phyloP scores from a whole-genome alignment of 2,329 filamentous ascomycete genomes.

The Colletotrichum paranaense region DNA sequence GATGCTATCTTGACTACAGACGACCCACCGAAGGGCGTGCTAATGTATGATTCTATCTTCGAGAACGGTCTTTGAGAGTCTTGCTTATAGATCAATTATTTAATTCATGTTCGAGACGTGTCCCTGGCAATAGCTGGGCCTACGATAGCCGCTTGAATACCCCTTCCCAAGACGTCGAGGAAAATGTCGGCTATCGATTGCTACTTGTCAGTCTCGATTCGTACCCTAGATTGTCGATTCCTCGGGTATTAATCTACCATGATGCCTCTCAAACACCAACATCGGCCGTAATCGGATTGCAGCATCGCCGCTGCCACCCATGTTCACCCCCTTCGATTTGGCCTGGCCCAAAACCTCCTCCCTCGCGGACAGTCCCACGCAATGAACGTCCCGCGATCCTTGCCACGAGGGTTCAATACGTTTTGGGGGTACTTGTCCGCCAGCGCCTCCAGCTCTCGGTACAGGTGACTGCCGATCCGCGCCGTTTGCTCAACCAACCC shows the following conservation, averaged over 20 bases:
- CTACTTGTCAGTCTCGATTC: not conserved
- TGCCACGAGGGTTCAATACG: slow-evolving; percentile 86
- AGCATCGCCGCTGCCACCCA: not conserved
- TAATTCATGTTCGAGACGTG: too few species aligned
- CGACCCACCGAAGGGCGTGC: not conserved
- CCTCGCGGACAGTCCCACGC: slow-evolving; percentile 86
- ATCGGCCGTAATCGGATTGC: not conserved
- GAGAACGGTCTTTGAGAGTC: not conserved
- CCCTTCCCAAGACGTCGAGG: not conserved
- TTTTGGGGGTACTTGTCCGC: slow-evolving; percentile 78
- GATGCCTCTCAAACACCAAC: not conserved
- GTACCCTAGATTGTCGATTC: too few species aligned
- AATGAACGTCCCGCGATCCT: slow-evolving; percentile 91
- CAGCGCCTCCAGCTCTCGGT: slow-evolving; percentile 73
- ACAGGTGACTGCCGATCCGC: slow-evolving; percentile 82
- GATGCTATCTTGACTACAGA: not conserved
- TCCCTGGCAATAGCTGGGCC: not conserved
- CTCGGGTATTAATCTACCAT: not conserved
- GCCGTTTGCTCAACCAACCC: slow-evolving; percentile 84
- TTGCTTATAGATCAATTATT: not conserved
- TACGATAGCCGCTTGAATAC: not conserved
- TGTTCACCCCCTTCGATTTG: not conserved
- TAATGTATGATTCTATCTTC: not conserved
- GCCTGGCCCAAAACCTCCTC: slow-evolving; percentile 75
- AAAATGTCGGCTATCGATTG: not conserved